phyloP scores from a whole-genome alignment of 176 grass and related monocot genomes.

The Poa pratensis region DNA sequence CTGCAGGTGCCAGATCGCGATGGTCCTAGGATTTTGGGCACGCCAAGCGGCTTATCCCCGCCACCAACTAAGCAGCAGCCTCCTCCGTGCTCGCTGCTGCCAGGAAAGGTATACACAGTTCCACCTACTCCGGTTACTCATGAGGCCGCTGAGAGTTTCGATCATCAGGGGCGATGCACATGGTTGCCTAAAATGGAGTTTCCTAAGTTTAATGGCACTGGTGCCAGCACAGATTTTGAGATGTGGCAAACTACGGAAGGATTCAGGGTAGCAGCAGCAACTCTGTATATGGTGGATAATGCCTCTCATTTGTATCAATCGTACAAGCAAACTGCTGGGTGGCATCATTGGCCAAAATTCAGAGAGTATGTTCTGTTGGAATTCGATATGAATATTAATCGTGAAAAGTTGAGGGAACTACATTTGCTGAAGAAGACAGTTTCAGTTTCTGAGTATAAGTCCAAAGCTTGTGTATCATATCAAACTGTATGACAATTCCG shows the following conservation, averaged over 20 bases:
- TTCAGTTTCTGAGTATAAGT: neutral
- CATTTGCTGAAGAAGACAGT: neutral
- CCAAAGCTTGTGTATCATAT: neutral
- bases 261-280: neutral
- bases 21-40: neutral
- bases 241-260: neutral
- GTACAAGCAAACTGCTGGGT: neutral
- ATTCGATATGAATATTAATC: neutral
- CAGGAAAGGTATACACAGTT: neutral
- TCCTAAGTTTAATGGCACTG: neutral
- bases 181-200: constrained; percentile 1
- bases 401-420: neutral
- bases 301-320: neutral
- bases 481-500: neutral
- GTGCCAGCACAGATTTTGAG: neutral
- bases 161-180: neutral
- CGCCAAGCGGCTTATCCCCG: neutral
- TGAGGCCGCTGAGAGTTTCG: neutral
- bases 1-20: neutral
- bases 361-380: neutral
- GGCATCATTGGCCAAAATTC: neutral
- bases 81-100: neutral
- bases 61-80: constrained; percentile 3
- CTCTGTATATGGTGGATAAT: constrained; percentile 10
- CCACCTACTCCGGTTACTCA: neutral